These are phyloP conservation scores for Hippophae gyantsensis DNA, from an alignment of 306 rosid genomes.

Conservation along the genomic window DNA sequence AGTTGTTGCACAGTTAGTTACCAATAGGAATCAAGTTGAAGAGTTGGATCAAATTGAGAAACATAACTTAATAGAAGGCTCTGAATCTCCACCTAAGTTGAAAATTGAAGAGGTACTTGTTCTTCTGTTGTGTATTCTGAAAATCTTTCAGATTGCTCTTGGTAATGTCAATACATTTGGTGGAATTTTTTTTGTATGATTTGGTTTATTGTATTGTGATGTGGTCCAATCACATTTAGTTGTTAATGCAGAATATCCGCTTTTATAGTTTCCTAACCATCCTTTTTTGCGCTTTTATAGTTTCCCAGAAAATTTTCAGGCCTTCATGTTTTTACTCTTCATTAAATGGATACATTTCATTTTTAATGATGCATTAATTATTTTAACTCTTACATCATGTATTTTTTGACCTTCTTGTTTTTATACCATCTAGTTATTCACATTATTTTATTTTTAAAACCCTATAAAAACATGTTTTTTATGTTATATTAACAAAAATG, in stretches of 20 bases:
- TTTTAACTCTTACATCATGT: no score
- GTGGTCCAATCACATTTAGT: neutral
- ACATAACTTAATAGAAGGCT: constrained; percentile 21
- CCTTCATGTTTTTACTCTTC: no score
- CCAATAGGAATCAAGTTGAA: constrained; percentile 15
- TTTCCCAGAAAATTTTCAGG: no score
- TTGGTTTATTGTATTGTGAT: constrained; percentile 4
- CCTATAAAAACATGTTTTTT: no score
- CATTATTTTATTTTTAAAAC: no score
- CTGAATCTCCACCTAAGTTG: constrained; percentile 26
- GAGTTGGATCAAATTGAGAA: constrained; percentile 27
- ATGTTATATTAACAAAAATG: no score
- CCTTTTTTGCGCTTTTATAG: no score
- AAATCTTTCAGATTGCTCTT: constrained; percentile 8
- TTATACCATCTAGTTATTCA: no score
- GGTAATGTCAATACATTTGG: neutral
- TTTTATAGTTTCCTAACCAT: no score
- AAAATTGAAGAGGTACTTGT: constrained; percentile 46
- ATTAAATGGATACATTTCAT: no score
- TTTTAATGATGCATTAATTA: no score
- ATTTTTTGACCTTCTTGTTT: no score
- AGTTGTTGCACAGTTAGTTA: constrained; percentile 12
- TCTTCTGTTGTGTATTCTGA: constrained; percentile 14
- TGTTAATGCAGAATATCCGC: neutral
- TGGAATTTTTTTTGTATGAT: constrained; percentile 1